These are phyloP conservation scores for Daphne laureola DNA, from an alignment of 441 rosid genomes.

Conservation along the genomic window DNA sequence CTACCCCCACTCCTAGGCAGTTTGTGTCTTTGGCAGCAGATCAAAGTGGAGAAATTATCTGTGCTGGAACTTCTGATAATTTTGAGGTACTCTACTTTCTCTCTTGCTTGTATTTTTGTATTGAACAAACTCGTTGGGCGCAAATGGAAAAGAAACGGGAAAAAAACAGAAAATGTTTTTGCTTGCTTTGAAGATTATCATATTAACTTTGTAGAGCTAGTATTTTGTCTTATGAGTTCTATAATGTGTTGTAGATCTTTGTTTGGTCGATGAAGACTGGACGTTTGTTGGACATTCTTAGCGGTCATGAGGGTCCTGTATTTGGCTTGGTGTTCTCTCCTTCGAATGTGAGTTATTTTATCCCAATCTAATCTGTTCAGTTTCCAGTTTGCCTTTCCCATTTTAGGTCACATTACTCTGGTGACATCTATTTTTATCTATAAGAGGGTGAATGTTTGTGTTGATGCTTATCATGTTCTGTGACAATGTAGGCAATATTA, in stretches of 20 bases:
- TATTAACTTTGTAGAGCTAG: background rate
- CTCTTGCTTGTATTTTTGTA: conserved; percentile 3
- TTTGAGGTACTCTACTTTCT: conserved; percentile 60
- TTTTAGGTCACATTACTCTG: background rate
- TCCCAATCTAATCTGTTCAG: background rate
- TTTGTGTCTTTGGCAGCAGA: conserved; percentile 95
- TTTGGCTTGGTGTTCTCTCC: conserved; percentile 93
- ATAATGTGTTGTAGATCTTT: conserved; percentile 49
- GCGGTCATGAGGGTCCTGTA: conserved; percentile 98
- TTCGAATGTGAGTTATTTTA: conserved; percentile 46
- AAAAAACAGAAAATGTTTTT: too few species aligned
- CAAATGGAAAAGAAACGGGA: too few species aligned
- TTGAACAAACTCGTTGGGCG: background rate
- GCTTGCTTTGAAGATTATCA: too few species aligned
- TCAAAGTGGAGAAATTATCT: conserved; percentile 87
- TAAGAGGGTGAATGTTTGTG: background rate
- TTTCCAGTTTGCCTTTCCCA: background rate
- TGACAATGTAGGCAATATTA: conserved; percentile 54
- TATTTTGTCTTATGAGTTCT: conserved; percentile 8
- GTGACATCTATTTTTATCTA: background rate
- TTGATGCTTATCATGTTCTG: conserved; percentile 4
- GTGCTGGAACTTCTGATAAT: conserved; percentile 96
- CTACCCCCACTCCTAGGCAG: conserved; percentile 88
- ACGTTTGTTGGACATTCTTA: conserved; percentile 80
- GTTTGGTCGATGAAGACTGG: conserved; percentile 99